Evolutionary conservation across 805 yeast genomes (phyloP), one percentile per base, ranked within the genome.

Genomic region (Candida morakotiae): DNA sequence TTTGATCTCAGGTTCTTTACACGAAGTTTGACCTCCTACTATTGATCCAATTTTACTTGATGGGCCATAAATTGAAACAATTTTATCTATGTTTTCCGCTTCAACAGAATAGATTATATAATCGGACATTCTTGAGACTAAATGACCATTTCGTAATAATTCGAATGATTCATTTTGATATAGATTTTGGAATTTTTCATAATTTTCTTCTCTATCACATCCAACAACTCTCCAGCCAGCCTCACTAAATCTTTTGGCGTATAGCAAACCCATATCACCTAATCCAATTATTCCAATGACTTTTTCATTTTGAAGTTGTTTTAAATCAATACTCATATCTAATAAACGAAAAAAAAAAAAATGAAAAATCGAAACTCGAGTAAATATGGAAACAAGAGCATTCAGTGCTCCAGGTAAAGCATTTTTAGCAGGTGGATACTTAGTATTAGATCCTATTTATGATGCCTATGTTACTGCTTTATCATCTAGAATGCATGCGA

Each of bases 1-100:
- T 11, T 62, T 69, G 19, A 93, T 83, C 55, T 93, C 98, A 0
- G 95, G 94, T 18, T 77, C 81, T 53, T 93, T 93, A 62, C 98
- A 91, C 8, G 96, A 85, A 0, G 98, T 89, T 60, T 93, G 98
- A 6, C 98, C 98, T n/a, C 98, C 98, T 4, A 93, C 95, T 28
- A 89, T 77, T 3, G 95, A 83, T 2, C 95, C 94, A 3, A 80
- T 62, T 55, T 91, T 91, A 3, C 96, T 80, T 0, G 91, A 83
- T 0, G 95, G 91, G 0, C 95, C 97, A 59, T 91, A 91, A 26
- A 63, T 30, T 4, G 75, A 53, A 4, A 88, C 95, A 26, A 93
- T 86, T 39, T 71, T 71, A 32, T 69, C 78, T 34, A 93, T 82
- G 52, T 79, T 78, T 44, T 83, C 95, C 2, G 98, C 96, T 59